These are phyloP conservation scores for Lathyrus sativus DNA, from an alignment of 306 rosid genomes.

Conservation along the genomic window DNA sequence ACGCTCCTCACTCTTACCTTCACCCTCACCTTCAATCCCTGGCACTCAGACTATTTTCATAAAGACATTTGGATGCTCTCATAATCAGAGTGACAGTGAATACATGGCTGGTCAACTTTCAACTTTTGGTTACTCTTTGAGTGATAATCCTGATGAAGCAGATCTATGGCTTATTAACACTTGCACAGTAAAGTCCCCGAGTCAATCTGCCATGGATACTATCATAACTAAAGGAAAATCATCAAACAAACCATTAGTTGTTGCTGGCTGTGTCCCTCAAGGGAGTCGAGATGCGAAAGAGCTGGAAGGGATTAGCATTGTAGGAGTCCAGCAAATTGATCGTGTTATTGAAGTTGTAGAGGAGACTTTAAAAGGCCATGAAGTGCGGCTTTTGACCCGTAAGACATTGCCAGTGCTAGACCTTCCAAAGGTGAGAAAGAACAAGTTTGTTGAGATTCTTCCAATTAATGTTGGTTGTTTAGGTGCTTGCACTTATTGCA, in stretches of 20 bases:
- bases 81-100: constrained; percentile 96
- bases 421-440: constrained; percentile 82
- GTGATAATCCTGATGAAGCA: constrained; percentile 80
- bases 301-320: no score
- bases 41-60: constrained; percentile 88
- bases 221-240: no score
- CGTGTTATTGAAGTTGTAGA: no score
- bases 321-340: no score
- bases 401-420: constrained; percentile 91
- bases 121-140: constrained; percentile 82
- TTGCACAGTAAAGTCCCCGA: no score
- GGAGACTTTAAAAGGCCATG: no score
- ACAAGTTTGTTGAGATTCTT: constrained; percentile 59
- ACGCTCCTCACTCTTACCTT: constrained; percentile 14
- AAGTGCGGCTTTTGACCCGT: constrained; percentile 87
- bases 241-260: no score
- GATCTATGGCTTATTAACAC: constrained; percentile 97
- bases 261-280: no score
- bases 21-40: no score
- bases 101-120: constrained; percentile 98
- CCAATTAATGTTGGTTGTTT: no score
- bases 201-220: no score
- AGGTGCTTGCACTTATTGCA: no score
- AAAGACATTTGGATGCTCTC: constrained; percentile 94
- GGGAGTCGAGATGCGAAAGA: constrained; percentile 85